These are phyloP conservation scores for Fraxinus sp. DNA, from an alignment of 305 asterid species.

Conservation along the genomic window DNA sequence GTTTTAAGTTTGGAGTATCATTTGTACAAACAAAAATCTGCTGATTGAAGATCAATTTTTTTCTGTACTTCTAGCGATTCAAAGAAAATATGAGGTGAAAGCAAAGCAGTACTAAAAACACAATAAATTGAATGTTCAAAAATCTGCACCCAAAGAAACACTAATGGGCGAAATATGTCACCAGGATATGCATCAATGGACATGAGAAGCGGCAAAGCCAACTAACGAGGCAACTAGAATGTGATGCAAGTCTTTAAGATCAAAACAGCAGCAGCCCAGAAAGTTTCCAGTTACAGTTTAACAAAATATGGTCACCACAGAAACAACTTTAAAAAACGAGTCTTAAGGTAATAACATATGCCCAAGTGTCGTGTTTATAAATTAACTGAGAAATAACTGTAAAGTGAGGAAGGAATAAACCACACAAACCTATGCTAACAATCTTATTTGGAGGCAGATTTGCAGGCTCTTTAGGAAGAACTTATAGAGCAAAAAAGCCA, in stretches of 20 bases:
- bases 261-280: not conserved
- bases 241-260: not conserved
- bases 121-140: not conserved
- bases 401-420: not conserved
- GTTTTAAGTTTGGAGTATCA: not conserved
- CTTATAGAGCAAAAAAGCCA: slow-evolving; percentile 22
- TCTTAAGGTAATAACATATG: not conserved
- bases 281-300: not conserved
- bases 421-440: slow-evolving; percentile 14
- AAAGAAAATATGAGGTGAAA: not conserved
- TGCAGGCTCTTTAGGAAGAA: slow-evolving; percentile 17
- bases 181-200: not conserved
- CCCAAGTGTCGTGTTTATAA: not conserved
- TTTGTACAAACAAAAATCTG: not conserved
- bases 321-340: slow-evolving; percentile 5
- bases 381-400: not conserved
- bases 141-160: not conserved
- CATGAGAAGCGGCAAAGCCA: not conserved
- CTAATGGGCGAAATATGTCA: not conserved
- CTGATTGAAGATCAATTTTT: not conserved
- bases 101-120: not conserved
- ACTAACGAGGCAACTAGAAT: not conserved
- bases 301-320: not conserved
- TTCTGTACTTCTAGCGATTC: not conserved
- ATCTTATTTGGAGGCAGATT: slow-evolving; percentile 22